These are phyloP conservation scores for Boletus rex-veris DNA, from an alignment of 768 basidiomycete genomes.

Conservation along the genomic window DNA sequence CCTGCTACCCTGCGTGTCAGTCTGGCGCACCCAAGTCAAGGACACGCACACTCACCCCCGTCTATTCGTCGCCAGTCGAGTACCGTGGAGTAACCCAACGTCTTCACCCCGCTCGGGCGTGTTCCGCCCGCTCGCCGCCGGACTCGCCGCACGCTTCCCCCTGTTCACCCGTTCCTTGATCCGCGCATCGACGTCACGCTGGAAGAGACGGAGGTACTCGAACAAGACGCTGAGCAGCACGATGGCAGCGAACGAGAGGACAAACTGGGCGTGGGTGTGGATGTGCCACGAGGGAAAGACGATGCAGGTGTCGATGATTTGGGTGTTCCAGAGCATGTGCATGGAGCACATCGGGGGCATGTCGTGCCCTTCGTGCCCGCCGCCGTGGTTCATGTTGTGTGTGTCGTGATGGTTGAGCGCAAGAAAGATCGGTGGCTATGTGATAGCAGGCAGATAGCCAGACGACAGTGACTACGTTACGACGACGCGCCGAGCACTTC, in stretches of 20 bases:
- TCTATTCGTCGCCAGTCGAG: conserved; percentile 27
- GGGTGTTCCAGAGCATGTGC: conserved; percentile 88
- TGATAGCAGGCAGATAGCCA: too few relatives aligned
- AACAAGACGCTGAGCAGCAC: conserved; percentile 67
- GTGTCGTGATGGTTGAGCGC: background rate
- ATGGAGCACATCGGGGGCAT: conserved; percentile 56
- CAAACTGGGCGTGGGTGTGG: conserved; percentile 49
- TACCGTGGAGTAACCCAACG: conserved; percentile 50
- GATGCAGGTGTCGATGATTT: conserved; percentile 76
- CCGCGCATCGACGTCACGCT: conserved; percentile 53
- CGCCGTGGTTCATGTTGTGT: conserved; percentile 38
- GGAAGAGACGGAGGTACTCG: conserved; percentile 72
- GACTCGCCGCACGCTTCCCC: conserved; percentile 46
- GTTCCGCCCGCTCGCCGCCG: conserved; percentile 35
- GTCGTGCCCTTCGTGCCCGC: conserved; percentile 36
- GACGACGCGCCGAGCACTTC: background rate
- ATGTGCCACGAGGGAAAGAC: conserved; percentile 82
- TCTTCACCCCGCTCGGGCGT: conserved; percentile 49
- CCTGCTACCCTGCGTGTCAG: background rate
- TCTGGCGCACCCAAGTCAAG: too few relatives aligned
- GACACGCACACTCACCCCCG: conserved; percentile 36
- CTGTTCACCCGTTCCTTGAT: conserved; percentile 50
- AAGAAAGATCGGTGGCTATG: background rate
- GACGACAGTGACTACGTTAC: background rate
- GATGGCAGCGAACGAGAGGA: conserved; percentile 63